Evolutionary conservation across 2,329 filamentous ascomycete genomes (phyloP).

Genomic region (Tolypocladium pustulatum): DNA sequence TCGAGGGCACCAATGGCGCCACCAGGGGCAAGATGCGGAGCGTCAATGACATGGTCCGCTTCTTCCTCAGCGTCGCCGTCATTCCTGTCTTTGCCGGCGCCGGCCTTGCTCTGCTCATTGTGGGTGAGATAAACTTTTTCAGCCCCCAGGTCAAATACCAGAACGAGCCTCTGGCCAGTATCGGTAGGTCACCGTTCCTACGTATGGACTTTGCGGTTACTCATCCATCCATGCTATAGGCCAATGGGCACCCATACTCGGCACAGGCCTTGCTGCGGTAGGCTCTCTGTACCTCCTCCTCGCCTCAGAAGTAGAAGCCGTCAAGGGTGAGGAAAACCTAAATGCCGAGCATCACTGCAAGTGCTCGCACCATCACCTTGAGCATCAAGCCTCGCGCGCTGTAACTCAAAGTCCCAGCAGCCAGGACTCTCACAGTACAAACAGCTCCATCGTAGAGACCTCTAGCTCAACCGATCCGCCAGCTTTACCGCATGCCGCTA

Average conservation of each 20-base stretch:
- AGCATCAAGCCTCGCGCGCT: not conserved
- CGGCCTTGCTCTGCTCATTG: slow-evolving; percentile 46
- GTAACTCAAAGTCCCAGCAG: slow-evolving; percentile 1
- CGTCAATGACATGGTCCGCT: slow-evolving; percentile 43
- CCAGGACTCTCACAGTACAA: not conserved
- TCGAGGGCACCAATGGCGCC: slow-evolving; percentile 44
- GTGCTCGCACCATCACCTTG: not conserved
- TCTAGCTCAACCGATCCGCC: not conserved
- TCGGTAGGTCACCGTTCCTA: slow-evolving; percentile 30
- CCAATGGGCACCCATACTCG: slow-evolving; percentile 51
- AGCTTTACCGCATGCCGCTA: not conserved
- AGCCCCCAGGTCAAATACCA: slow-evolving; percentile 44
- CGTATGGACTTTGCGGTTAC: not conserved
- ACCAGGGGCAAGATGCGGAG: slow-evolving; percentile 39
- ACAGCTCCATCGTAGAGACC: not conserved
- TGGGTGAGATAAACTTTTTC: slow-evolving; percentile 56
- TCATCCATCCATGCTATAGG: slow-evolving; percentile 24
- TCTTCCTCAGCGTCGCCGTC: slow-evolving; percentile 44
- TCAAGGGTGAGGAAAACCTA: slow-evolving; percentile 15
- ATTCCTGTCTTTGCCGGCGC: slow-evolving; percentile 48
- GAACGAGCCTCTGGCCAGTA: slow-evolving; percentile 50
- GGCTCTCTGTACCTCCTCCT: slow-evolving; percentile 48
- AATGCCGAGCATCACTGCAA: not conserved
- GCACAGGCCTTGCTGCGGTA: slow-evolving; percentile 44
- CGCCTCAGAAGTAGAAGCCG: not conserved